These are phyloP conservation scores for Malassezia dermatis DNA, from an alignment of 1,284 basidiomycete species.

Conservation along the genomic window DNA sequence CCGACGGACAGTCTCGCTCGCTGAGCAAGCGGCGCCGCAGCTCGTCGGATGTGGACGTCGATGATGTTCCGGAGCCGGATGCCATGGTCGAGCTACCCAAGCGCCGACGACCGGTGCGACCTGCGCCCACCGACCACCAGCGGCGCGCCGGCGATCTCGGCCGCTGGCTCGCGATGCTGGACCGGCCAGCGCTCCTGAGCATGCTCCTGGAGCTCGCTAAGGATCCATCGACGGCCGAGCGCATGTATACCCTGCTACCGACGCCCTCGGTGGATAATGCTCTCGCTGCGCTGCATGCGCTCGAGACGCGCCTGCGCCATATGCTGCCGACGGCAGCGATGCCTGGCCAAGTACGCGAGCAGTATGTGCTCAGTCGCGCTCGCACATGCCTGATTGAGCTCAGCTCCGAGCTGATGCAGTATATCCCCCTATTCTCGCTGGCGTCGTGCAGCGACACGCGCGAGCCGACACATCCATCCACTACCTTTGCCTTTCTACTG, in stretches of 20 bases:
- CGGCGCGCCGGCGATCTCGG: constrained; percentile 25
- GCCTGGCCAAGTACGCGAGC: constrained; percentile 21
- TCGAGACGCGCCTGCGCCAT: constrained; percentile 16
- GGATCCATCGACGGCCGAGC: constrained; percentile 23
- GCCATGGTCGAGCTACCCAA: constrained; percentile 1
- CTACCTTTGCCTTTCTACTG: constrained; percentile 32
- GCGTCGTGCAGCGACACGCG: background rate
- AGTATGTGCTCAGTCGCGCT: constrained; percentile 36
- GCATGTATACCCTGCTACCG: constrained; percentile 35
- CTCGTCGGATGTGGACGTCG: background rate
- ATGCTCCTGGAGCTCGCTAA: constrained; percentile 29
- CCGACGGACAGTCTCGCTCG: background rate
- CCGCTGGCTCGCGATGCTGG: constrained; percentile 29
- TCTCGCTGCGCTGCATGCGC: constrained; percentile 9
- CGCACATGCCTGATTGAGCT: constrained; percentile 31
- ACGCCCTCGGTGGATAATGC: constrained; percentile 25
- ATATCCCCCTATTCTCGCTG: constrained; percentile 30
- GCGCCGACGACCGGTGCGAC: constrained; percentile 1
- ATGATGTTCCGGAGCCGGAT: background rate
- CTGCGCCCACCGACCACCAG: background rate
- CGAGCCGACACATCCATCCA: constrained; percentile 26
- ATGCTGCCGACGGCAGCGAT: constrained; percentile 23
- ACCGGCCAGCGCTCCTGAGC: constrained; percentile 34
- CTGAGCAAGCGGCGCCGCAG: constrained; percentile 10
- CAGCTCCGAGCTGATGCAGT: constrained; percentile 23